These are phyloP conservation scores for Boechera stricta DNA, from an alignment of 345 rosid genomes.

Conservation along the genomic window DNA sequence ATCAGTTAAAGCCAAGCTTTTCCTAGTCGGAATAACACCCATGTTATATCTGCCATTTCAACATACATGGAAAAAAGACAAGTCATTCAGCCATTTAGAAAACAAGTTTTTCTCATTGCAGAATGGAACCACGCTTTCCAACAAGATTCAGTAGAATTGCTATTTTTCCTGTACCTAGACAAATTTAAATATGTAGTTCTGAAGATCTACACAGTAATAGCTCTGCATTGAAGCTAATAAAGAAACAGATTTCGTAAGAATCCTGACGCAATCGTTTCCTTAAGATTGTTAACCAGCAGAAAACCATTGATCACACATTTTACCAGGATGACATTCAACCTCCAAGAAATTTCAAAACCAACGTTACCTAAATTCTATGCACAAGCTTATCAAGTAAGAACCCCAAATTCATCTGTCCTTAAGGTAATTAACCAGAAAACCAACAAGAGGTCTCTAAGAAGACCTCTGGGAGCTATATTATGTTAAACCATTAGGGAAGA, in stretches of 20 bases:
- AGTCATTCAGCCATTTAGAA: constrained; percentile 4
- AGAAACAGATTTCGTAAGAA: neutral
- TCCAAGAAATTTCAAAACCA: neutral
- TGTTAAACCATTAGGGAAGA: neutral
- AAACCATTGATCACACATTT: neutral
- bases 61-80: constrained; percentile 7
- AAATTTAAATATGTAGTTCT: neutral
- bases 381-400: neutral
- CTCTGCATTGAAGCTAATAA: neutral
- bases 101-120: neutral
- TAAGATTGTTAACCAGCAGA: neutral
- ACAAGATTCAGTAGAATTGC: neutral
- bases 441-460: neutral
- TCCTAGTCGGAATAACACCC: constrained; percentile 88
- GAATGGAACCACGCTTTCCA: neutral
- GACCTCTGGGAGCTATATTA: neutral
- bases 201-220: neutral
- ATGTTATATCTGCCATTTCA: constrained; percentile 76
- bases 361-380: neutral
- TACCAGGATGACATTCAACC: constrained; percentile 12
- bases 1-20: constrained; percentile 88
- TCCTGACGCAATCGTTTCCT: neutral
- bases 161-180: too few species aligned
- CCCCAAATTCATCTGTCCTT: neutral
- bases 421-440: neutral